These are phyloP conservation scores for Aspergillus wentii DNA, from an alignment of 495 filamentous ascomycete genomes.

Conservation along the genomic window DNA sequence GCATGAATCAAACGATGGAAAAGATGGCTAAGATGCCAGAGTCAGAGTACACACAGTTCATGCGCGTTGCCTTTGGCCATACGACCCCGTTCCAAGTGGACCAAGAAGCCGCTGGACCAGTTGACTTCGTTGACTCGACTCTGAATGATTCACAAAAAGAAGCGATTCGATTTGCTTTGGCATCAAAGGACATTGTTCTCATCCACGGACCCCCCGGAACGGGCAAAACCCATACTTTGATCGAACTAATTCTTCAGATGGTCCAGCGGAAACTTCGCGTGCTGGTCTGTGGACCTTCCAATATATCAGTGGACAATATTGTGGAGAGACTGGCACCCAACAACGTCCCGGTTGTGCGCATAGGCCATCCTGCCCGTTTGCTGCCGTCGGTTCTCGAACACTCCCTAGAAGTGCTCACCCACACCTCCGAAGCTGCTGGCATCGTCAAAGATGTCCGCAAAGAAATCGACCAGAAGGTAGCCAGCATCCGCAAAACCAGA, in stretches of 20 bases:
- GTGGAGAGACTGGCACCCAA: constrained; percentile 86
- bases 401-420: constrained; percentile 88
- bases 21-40: constrained; percentile 68
- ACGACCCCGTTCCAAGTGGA: constrained; percentile 32
- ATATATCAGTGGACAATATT: constrained; percentile 97
- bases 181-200: constrained; percentile 76
- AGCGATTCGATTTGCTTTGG: constrained; percentile 84
- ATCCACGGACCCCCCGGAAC: constrained; percentile 97
- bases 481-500: constrained; percentile 79
- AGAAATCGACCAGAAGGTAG: constrained; percentile 91
- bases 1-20: constrained; percentile 89
- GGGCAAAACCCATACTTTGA: constrained; percentile 94
- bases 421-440: constrained; percentile 79
- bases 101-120: constrained; percentile 51
- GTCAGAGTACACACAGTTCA: constrained; percentile 65
- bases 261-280: constrained; percentile 65
- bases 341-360: constrained; percentile 78
- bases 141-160: constrained; percentile 90
- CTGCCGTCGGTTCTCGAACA: constrained; percentile 85
- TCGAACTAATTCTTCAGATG: constrained; percentile 89
- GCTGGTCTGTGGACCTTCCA: constrained; percentile 91
- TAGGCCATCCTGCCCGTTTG: constrained; percentile 89
- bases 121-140: constrained; percentile 72
- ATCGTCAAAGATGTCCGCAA: constrained; percentile 89
- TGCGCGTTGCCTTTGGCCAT: constrained; percentile 77